Conservation (phyloP, 805 yeast species). For the Barnettozyma vustinii region DNA sequence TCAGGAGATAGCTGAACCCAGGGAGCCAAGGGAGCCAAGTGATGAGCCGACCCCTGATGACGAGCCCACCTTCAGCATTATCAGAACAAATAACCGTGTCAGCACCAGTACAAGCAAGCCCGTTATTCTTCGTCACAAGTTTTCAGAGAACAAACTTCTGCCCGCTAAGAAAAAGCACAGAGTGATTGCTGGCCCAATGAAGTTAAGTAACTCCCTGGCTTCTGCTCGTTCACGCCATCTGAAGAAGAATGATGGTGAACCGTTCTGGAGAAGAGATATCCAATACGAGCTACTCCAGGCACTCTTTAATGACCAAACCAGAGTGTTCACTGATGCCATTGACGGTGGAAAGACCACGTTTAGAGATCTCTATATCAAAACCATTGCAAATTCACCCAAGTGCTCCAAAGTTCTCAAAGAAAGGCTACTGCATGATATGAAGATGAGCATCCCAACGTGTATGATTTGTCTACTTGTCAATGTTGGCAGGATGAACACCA, state of each 20-base stretch:
- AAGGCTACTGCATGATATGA: slow-evolving; percentile 56
- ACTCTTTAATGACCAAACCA: slow-evolving; percentile 56
- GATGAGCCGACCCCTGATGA: neutral
- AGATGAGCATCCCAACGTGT: slow-evolving; percentile 64
- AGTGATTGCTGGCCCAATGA: slow-evolving; percentile 9
- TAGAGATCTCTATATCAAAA: slow-evolving; percentile 75
- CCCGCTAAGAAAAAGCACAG: slow-evolving; percentile 6
- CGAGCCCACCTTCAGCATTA: neutral
- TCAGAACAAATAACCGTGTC: neutral
- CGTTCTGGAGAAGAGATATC: slow-evolving; percentile 82
- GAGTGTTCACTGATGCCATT: slow-evolving; percentile 62
- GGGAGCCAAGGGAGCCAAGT: neutral
- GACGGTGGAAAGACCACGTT: slow-evolving; percentile 54
- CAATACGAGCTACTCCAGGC: slow-evolving; percentile 71
- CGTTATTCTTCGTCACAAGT: slow-evolving; percentile 5
- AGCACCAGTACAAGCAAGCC: slow-evolving; percentile 1
- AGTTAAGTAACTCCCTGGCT: slow-evolving; percentile 16
- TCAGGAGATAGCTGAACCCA: neutral
- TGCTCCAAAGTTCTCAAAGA: slow-evolving; percentile 81
- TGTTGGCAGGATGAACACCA: slow-evolving; percentile 91
- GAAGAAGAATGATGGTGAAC: slow-evolving; percentile 89
- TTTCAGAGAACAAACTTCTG: slow-evolving; percentile 1
- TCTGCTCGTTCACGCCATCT: slow-evolving; percentile 48
- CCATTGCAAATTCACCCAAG: slow-evolving; percentile 77
- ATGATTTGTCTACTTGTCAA: slow-evolving; percentile 84